These are phyloP conservation scores for Skeletonema tropicum DNA, from an alignment of 108 stramenopile genomes.

Conservation along the genomic window DNA sequence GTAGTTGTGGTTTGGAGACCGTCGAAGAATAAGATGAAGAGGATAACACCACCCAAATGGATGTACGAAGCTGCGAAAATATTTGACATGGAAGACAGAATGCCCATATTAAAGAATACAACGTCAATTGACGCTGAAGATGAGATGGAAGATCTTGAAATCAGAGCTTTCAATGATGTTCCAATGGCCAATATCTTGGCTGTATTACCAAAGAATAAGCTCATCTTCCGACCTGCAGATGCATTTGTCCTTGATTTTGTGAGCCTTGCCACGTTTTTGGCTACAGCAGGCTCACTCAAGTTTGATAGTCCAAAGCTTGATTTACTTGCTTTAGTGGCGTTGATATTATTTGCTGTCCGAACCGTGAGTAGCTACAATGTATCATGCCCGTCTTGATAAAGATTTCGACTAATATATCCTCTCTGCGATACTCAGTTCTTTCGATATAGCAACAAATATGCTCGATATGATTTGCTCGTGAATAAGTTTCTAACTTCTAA, in stretches of 20 bases:
- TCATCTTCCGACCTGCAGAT: slow-evolving; percentile 84
- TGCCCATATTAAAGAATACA: slow-evolving; percentile 30
- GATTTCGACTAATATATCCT: neutral
- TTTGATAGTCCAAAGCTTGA: slow-evolving; percentile 82
- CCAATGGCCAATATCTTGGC: slow-evolving; percentile 86
- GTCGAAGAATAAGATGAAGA: slow-evolving; percentile 22
- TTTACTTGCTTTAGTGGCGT: slow-evolving; percentile 72
- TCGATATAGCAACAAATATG: slow-evolving; percentile 84
- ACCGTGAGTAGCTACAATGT: slow-evolving; percentile 20
- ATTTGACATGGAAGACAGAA: slow-evolving; percentile 68
- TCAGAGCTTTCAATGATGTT: slow-evolving; percentile 71
- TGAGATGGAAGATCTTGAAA: slow-evolving; percentile 56
- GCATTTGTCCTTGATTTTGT: slow-evolving; percentile 81
- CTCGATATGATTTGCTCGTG: slow-evolving; percentile 84
- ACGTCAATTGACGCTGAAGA: slow-evolving; percentile 1
- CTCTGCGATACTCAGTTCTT: slow-evolving; percentile 40
- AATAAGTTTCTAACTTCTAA: slow-evolving; percentile 85
- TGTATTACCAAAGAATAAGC: slow-evolving; percentile 75
- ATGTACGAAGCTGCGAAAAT: slow-evolving; percentile 72
- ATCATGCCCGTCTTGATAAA: neutral
- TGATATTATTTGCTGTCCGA: slow-evolving; percentile 66
- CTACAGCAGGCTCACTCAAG: slow-evolving; percentile 60
- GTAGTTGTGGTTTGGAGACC: slow-evolving; percentile 82
- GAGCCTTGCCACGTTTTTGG: slow-evolving; percentile 55
- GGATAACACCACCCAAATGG: slow-evolving; percentile 56